Evolutionary conservation across 1,284 basidiomycete genomes (phyloP).

Genomic region (Fomitopsis palustris): DNA sequence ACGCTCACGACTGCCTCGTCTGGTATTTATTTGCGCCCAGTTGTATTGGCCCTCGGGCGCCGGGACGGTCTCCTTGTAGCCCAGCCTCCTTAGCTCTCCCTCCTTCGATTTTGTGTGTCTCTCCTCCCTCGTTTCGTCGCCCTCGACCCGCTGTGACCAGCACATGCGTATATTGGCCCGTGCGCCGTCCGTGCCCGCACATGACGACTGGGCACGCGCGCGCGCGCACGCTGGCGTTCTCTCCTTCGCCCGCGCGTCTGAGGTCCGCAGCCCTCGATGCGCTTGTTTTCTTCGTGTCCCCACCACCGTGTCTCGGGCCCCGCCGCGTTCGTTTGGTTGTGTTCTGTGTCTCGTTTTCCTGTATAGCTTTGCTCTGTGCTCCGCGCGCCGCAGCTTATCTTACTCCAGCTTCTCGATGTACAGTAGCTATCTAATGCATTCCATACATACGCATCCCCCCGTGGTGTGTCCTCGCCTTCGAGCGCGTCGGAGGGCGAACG

Average conservation of each 20-base stretch:
- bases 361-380: background rate
- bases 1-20: background rate
- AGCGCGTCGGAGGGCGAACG: too few species aligned
- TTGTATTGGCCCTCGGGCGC: slow-evolving; percentile 8
- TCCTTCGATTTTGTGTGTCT: background rate
- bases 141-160: background rate
- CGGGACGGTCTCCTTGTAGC: slow-evolving; percentile 15
- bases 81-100: background rate
- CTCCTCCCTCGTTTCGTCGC: background rate
- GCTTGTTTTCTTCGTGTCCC: background rate
- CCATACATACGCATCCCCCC: too few species aligned
- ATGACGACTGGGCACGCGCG: background rate
- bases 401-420: background rate
- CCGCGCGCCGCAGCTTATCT: background rate
- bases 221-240: background rate
- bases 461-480: too few species aligned
- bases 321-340: background rate
- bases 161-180: background rate
- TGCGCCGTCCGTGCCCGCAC: background rate
- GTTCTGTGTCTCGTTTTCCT: background rate
- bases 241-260: background rate
- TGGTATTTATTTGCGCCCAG: slow-evolving; percentile 10
- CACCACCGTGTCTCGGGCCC: background rate
- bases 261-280: background rate
- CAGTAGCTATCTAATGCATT: background rate